Conservation (phyloP, 768 basidiomycete genomes). For the Hygrocybe coccinea region DNA sequence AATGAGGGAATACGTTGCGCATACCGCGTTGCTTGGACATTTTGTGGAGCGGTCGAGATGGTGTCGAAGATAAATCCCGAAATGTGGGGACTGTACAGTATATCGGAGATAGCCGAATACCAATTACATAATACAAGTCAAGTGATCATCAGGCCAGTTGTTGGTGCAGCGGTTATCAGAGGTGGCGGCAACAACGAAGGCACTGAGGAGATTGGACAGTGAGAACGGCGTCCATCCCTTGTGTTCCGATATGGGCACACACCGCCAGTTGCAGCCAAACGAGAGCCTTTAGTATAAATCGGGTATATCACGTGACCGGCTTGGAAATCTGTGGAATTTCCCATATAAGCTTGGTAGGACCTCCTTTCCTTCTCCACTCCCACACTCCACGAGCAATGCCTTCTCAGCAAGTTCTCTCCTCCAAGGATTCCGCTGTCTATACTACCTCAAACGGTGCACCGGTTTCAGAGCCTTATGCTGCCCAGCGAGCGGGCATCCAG, state of each 20-base stretch:
- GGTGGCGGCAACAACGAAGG: too few species aligned
- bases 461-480: conserved; percentile 68
- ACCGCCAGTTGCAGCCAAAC: too few species aligned
- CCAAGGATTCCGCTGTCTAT: conserved; percentile 60
- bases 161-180: neutral
- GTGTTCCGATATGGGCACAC: too few species aligned
- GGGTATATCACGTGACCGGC: neutral
- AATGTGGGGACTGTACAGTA: neutral
- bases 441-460: conserved; percentile 85
- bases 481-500: conserved; percentile 64
- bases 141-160: neutral
- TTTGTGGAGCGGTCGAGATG: neutral
- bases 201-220: too few species aligned
- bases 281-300: too few species aligned
- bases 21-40: conserved; percentile 7
- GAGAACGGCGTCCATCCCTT: too few species aligned
- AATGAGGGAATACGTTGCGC: neutral
- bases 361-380: neutral
- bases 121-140: neutral
- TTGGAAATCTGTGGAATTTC: too few species aligned
- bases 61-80: neutral
- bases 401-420: conserved; percentile 51
- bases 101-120: neutral
- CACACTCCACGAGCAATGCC: conserved; percentile 44
- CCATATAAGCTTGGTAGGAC: neutral